These are phyloP conservation scores for Juncus inflexus DNA, from an alignment of 176 grass and related monocot species.

Conservation along the genomic window DNA sequence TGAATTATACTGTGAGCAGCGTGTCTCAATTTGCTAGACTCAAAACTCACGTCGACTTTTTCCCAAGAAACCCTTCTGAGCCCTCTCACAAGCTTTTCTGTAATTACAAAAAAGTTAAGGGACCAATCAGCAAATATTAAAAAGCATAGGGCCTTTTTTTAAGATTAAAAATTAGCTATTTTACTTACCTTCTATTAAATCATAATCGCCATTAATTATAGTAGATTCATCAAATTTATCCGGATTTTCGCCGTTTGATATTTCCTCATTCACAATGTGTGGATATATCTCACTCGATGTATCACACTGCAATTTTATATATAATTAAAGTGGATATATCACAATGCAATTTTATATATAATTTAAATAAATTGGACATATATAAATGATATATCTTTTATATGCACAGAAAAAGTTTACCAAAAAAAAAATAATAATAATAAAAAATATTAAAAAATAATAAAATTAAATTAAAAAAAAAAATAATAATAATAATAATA, in stretches of 20 bases:
- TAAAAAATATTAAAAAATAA: constrained; percentile 16
- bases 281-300: constrained; percentile 65
- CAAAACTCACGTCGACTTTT: constrained; percentile 95
- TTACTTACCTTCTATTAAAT: constrained; percentile 64
- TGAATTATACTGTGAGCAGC: constrained; percentile 94
- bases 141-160: neutral
- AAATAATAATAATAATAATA: neutral
- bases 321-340: constrained; percentile 36
- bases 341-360: constrained; percentile 49
- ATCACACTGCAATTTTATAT: constrained; percentile 50
- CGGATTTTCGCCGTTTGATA: constrained; percentile 55
- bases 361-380: neutral
- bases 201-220: constrained; percentile 30
- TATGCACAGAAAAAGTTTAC: too few species aligned
- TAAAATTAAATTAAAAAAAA: constrained; percentile 10
- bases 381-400: too few species aligned
- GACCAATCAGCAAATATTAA: neutral
- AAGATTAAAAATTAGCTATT: neutral
- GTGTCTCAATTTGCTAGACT: constrained; percentile 62
- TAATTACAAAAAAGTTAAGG: neutral
- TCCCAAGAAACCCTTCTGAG: constrained; percentile 85
- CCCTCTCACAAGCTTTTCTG: constrained; percentile 73
- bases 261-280: constrained; percentile 87
- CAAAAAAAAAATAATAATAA: too few species aligned
- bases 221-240: constrained; percentile 35